These are phyloP conservation scores for Gossypium longicalyx DNA, from an alignment of 345 rosid species.

Conservation along the genomic window DNA sequence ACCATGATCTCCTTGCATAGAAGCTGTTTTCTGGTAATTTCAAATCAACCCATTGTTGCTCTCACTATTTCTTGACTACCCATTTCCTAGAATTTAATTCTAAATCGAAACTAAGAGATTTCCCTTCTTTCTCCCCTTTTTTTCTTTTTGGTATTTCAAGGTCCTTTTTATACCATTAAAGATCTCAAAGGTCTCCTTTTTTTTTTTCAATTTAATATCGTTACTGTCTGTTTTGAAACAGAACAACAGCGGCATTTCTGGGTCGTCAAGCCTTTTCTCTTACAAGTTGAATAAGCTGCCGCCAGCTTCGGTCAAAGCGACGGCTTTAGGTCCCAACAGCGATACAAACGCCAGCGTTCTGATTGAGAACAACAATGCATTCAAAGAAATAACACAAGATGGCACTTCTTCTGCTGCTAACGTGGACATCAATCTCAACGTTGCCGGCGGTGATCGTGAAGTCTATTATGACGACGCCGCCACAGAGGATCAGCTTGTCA, in stretches of 20 bases:
- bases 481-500: conserved; percentile 67
- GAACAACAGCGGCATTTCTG: conserved; percentile 42
- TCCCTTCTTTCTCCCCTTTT: background rate
- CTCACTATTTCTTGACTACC: background rate
- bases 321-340: conserved; percentile 32
- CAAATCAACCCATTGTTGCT: conserved; percentile 8
- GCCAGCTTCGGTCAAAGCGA: conserved; percentile 35
- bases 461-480: conserved; percentile 67
- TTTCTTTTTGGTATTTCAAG: background rate
- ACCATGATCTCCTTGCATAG: conserved; percentile 48
- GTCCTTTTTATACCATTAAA: background rate
- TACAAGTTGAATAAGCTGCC: conserved; percentile 29
- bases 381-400: conserved; percentile 33
- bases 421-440: conserved; percentile 39
- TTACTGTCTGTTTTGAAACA: conserved; percentile 27
- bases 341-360: conserved; percentile 40
- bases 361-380: conserved; percentile 37
- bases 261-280: conserved; percentile 36
- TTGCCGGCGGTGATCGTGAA: conserved; percentile 56
- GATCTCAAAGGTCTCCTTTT: background rate
- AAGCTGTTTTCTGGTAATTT: conserved; percentile 47
- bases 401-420: conserved; percentile 35
- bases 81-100: background rate
- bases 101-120: background rate
- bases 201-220: background rate